Conservation (phyloP, 257 asterid genomes). For the Jacaranda mimosifolia region DNA sequence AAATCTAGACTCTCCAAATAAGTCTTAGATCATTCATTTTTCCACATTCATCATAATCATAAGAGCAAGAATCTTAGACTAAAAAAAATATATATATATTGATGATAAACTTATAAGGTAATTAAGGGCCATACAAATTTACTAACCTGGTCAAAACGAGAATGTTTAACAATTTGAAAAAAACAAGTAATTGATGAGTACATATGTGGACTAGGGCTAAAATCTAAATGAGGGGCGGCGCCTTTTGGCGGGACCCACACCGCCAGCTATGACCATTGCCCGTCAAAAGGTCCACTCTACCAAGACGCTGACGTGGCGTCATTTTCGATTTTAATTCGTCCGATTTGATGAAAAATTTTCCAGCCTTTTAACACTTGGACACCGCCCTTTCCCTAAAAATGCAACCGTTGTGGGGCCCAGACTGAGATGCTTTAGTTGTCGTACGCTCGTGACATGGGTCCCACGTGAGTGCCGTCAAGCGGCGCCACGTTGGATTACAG, state of each 20-base stretch:
- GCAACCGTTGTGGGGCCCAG: constrained; percentile 40
- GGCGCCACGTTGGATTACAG: constrained; percentile 54
- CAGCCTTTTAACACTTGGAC: neutral
- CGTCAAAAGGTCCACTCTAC: neutral
- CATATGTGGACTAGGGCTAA: neutral
- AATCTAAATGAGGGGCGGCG: constrained; percentile 13
- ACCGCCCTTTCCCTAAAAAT: constrained; percentile 17
- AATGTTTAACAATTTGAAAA: neutral
- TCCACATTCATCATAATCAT: neutral
- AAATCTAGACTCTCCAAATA: neutral
- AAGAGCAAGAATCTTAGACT: neutral
- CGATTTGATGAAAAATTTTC: neutral
- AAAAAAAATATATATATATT: neutral
- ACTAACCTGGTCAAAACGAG: neutral
- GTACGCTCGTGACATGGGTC: constrained; percentile 46
- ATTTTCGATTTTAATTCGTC: neutral
- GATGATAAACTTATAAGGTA: neutral
- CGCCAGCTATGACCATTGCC: constrained; percentile 27
- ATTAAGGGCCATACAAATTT: neutral
- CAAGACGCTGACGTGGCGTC: constrained; percentile 32
- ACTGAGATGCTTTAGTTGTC: constrained; percentile 38
- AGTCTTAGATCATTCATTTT: neutral
- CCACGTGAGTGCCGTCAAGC: constrained; percentile 36
- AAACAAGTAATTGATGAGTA: neutral
- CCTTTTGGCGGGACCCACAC: constrained; percentile 28